Base-by-base conservation (phyloP, 768 basidiomycete genomes). In the Boletus subcaerulescens region DNA sequence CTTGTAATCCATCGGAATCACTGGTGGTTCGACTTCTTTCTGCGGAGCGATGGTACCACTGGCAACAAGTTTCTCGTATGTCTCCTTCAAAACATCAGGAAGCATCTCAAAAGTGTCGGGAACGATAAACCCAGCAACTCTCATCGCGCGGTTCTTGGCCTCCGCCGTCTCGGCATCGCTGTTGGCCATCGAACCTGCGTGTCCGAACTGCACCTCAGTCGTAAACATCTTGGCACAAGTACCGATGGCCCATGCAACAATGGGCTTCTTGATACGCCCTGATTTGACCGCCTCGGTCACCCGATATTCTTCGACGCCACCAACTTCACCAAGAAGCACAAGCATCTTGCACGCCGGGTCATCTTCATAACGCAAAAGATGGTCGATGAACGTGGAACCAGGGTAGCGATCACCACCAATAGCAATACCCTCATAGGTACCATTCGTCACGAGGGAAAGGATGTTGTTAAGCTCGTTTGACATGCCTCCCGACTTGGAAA, bases 1-100 rank as follows among this genome's bases (percentile, higher is more conserved):
- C 80, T 98, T 98, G 86, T 98, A 99, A 77, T 99, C 96, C 93
- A 98, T 98, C n/a, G 96, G 96, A 70, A 98, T 98, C 53, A 90
- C 86, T 11, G 96, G 96, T 5, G 95, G 93, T 22, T 93, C 91
- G 51, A 85, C 77, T 78, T 99, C 96, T 36, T 74, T 64, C 77
- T 85, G 78, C 60, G 84, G 86, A 35, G 77, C 71, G 71, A 99
- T 83, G 31, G 74, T 66, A 33, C 94, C 93, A 44, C 65, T 72
- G 56, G 72, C 67, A 53, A 98, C 88, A 60, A 99, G 89, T 50
- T 69, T 74, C 55, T 95, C 83, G 76, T 96, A 98, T 8, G 92
- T 89, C 68, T 86, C 83, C 74, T 82, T 84, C 69, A 99, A 77
- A 51, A 87, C 91, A 39, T 78, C 76, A 9, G 96, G 96, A 41